phyloP scores from a whole-genome alignment of 2,329 filamentous ascomycete species.

The Kalmusia sp. region DNA sequence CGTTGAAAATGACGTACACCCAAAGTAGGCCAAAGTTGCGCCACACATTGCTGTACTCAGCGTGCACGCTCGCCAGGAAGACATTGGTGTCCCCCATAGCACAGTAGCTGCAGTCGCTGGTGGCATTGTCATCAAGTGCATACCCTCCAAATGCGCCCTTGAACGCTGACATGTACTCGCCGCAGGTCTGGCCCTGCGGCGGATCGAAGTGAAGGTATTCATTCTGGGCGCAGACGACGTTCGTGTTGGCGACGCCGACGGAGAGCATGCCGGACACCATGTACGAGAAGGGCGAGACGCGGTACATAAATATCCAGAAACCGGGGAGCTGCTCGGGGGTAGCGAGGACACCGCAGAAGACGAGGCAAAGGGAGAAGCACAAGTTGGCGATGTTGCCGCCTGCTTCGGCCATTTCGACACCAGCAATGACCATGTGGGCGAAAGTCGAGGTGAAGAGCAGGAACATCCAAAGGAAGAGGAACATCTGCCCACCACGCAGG shows the following conservation, averaged over 20 bases:
- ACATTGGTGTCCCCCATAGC: constrained; percentile 50
- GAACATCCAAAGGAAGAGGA: constrained; percentile 77
- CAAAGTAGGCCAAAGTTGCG: constrained; percentile 63
- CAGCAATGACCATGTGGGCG: constrained; percentile 77
- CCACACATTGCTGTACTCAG: constrained; percentile 56
- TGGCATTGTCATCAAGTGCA: constrained; percentile 41
- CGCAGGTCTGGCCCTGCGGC: constrained; percentile 53
- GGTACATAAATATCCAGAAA: constrained; percentile 89
- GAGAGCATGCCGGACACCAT: constrained; percentile 76
- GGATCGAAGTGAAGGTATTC: constrained; percentile 75
- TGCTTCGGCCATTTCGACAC: constrained; percentile 75
- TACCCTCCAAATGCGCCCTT: constrained; percentile 44
- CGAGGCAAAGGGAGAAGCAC: constrained; percentile 73
- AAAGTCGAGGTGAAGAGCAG: constrained; percentile 84
- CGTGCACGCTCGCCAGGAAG: constrained; percentile 51
- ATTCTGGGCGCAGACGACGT: constrained; percentile 70
- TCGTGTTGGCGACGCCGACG: constrained; percentile 71
- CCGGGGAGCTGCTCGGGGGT: constrained; percentile 67
- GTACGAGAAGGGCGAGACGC: constrained; percentile 83
- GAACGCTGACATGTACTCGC: constrained; percentile 47
- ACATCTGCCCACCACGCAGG: constrained; percentile 79
- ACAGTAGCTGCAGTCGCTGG: constrained; percentile 49
- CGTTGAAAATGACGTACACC: constrained; percentile 61
- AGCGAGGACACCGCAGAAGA: constrained; percentile 79
- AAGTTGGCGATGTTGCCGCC: constrained; percentile 79